phyloP scores from a whole-genome alignment of 73 alveolate genomes.

The Paramecium pentaurelia region DNA sequence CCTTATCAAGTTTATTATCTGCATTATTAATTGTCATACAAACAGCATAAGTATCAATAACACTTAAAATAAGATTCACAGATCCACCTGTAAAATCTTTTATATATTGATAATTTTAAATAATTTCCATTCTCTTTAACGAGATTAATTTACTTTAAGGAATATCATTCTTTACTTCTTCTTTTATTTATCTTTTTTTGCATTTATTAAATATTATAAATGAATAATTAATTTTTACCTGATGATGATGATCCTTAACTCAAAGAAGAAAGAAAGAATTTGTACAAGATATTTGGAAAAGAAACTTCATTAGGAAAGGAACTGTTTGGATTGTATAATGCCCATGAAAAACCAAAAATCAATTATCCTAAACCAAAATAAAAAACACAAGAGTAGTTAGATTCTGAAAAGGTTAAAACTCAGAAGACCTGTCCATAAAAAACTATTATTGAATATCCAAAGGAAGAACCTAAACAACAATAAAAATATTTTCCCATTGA shows the following conservation, averaged over 20 bases:
- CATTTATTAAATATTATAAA: not conserved
- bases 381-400: conserved; percentile 26
- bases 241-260: not conserved
- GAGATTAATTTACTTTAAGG: conserved; percentile 92
- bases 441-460: conserved; percentile 67
- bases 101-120: conserved; percentile 82
- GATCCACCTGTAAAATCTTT: conserved; percentile 86
- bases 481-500: conserved; percentile 65
- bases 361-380: conserved; percentile 66
- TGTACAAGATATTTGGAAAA: conserved; percentile 74
- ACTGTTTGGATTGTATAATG: conserved; percentile 64
- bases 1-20: conserved; percentile 82
- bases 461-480: conserved; percentile 43
- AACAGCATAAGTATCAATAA: conserved; percentile 98
- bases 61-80: conserved; percentile 85
- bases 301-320: conserved; percentile 70
- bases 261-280: not conserved
- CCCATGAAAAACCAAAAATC: conserved; percentile 66
- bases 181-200: conserved; percentile 32
- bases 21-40: conserved; percentile 96
- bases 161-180: conserved; percentile 52
- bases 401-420: conserved; percentile 49
- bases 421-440: conserved; percentile 68
- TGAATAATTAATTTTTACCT: conserved; percentile 14
- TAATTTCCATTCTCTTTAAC: conserved; percentile 96